These are phyloP conservation scores for Nemania diffusa DNA, from an alignment of 2,329 filamentous ascomycete genomes.

Conservation along the genomic window DNA sequence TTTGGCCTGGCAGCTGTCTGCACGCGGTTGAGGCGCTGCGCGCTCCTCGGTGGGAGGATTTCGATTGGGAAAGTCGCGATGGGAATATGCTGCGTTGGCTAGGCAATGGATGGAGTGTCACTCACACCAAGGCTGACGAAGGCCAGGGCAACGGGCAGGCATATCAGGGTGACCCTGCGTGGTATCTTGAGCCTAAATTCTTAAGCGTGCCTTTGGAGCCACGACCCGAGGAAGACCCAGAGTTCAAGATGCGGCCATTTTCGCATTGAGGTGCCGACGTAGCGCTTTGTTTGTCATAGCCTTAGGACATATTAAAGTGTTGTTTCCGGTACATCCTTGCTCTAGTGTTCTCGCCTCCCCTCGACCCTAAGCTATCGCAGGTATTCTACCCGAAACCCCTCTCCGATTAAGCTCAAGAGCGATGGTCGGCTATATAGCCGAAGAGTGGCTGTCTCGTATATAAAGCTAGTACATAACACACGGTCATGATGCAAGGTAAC, in stretches of 20 bases:
- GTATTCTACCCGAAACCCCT: not conserved
- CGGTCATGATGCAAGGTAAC: not conserved
- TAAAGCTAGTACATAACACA: not conserved
- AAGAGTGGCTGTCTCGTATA: not conserved
- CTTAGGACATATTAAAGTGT: not conserved
- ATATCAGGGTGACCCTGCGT: constrained; percentile 47
- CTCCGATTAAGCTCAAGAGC: not conserved
- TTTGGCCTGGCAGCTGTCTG: constrained; percentile 59
- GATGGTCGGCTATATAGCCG: constrained; percentile 1
- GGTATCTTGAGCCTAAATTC: constrained; percentile 48
- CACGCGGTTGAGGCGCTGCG: constrained; percentile 57
- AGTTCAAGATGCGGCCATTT: constrained; percentile 47
- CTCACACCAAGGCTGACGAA: constrained; percentile 49
- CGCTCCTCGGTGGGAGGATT: constrained; percentile 60
- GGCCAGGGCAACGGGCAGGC: constrained; percentile 22
- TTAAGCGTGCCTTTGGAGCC: constrained; percentile 41
- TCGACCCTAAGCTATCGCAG: not conserved
- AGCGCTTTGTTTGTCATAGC: not conserved
- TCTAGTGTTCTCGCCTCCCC: not conserved
- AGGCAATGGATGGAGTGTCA: constrained; percentile 56
- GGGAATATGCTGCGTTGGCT: constrained; percentile 54
- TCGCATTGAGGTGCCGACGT: constrained; percentile 42
- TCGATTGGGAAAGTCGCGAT: constrained; percentile 50
- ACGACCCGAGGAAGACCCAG: constrained; percentile 45
- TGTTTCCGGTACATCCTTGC: not conserved